Evolutionary conservation across 2,329 filamentous ascomycete species (phyloP).

Genomic region (Claviceps capensis): DNA sequence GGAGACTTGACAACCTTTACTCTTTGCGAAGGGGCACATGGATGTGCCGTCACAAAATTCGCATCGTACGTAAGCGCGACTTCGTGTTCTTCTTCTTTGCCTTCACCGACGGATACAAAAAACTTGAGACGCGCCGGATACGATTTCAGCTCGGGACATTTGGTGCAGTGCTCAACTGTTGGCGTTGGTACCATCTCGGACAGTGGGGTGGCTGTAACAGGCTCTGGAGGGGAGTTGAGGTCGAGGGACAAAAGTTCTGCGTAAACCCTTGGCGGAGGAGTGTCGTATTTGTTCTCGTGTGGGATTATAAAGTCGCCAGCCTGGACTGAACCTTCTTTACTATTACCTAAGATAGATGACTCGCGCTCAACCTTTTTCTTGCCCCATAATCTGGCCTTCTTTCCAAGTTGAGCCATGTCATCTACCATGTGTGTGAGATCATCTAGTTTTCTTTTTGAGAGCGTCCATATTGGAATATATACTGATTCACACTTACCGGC

Average conservation of each 20-base stretch:
- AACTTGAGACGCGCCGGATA: conserved; percentile 23
- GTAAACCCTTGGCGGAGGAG: conserved; percentile 31
- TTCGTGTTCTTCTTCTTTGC: conserved; percentile 26
- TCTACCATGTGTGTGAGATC: conserved; percentile 18
- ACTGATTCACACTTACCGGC: conserved; percentile 25
- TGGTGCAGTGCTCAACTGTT: conserved; percentile 20
- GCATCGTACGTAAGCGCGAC: conserved; percentile 42
- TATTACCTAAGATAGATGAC: conserved; percentile 45
- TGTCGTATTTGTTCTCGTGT: conserved; percentile 38
- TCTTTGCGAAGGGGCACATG: conserved; percentile 44
- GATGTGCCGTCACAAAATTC: conserved; percentile 52
- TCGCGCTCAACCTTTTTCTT: conserved; percentile 46
- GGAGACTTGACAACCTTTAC: conserved; percentile 46
- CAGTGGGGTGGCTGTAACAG: conserved; percentile 30
- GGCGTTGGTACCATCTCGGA: conserved; percentile 25
- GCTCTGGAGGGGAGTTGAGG: conserved; percentile 30
- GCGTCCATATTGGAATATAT: background rate
- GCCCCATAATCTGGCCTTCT: conserved; percentile 46
- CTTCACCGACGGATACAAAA: conserved; percentile 23
- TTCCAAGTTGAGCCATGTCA: conserved; percentile 34
- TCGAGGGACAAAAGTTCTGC: conserved; percentile 38
- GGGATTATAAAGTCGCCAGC: conserved; percentile 51
- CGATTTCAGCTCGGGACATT: conserved; percentile 20
- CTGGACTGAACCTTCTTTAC: conserved; percentile 37
- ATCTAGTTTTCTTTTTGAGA: background rate